Evolutionary conservation across 306 rosid species (phyloP).

Genomic region (Alnus glutinosa): DNA sequence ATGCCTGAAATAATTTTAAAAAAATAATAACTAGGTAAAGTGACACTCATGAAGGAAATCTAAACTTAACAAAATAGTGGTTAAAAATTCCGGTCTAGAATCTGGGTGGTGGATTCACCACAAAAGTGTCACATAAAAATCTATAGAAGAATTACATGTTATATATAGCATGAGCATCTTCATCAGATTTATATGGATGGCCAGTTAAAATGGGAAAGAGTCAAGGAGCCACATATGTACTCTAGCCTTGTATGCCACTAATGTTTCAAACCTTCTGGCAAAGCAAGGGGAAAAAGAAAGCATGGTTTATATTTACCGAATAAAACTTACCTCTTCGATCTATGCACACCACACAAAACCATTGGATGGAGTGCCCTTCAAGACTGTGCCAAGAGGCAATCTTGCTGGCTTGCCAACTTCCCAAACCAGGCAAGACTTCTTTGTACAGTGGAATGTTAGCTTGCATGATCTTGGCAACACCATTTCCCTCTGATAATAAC

Average conservation of each 20-base stretch:
- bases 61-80: not conserved
- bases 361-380: slow-evolving; percentile 85
- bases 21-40: slow-evolving; percentile 19
- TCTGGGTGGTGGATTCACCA: not conserved
- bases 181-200: not conserved
- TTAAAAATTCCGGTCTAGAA: not conserved
- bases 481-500: slow-evolving; percentile 58
- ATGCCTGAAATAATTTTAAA: slow-evolving; percentile 66
- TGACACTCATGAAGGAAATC: not conserved
- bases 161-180: not conserved
- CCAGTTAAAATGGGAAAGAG: not conserved
- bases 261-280: slow-evolving; percentile 2
- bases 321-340: slow-evolving; percentile 77
- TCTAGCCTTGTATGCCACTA: not conserved
- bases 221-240: not conserved
- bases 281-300: not conserved
- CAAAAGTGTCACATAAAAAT: not conserved
- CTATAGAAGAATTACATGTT: not conserved
- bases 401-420: slow-evolving; percentile 85
- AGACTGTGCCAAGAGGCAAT: slow-evolving; percentile 86
- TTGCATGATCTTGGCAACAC: slow-evolving; percentile 58
- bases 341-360: slow-evolving; percentile 79
- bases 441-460: slow-evolving; percentile 70
- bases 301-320: not conserved
- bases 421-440: slow-evolving; percentile 90